Percentiles rank a stretch among this genome's conserved stretches.
Conservation (phyloP, 768 basidiomycete genomes). For the Suillus placidus region DNA sequence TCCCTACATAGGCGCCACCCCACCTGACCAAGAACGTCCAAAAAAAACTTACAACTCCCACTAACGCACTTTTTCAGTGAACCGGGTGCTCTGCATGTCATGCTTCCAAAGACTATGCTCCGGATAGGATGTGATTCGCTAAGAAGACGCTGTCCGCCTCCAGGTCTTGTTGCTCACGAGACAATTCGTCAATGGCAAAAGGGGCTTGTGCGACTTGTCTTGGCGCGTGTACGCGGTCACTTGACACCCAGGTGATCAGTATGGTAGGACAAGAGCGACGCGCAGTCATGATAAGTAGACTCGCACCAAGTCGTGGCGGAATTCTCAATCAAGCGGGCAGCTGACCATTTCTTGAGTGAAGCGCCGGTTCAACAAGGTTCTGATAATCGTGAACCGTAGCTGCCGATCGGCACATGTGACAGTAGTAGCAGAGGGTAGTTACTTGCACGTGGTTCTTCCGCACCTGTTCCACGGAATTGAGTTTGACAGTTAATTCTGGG, state of each 20-base stretch:
- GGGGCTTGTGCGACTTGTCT: not conserved
- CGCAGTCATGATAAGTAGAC: not conserved
- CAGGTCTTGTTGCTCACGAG: not conserved
- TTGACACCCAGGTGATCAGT: not conserved
- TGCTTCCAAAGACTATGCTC: not conserved
- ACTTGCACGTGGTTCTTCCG: constrained; percentile 1
- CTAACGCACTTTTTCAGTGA: not conserved
- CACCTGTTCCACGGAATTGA: not conserved
- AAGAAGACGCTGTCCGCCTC: not conserved
- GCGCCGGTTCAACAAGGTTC: not conserved
- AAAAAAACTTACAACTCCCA: not conserved
- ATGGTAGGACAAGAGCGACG: not conserved
- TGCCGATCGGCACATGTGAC: not conserved
- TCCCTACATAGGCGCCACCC: not conserved
- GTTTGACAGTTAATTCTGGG: not conserved
- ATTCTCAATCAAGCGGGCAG: not conserved
- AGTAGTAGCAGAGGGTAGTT: not conserved
- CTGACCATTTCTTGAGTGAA: not conserved
- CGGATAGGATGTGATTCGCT: not conserved
- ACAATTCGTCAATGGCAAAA: not conserved
- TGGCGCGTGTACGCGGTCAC: not conserved
- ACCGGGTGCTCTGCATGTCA: not conserved
- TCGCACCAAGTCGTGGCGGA: not conserved
- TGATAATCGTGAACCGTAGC: not conserved
- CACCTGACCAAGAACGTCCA: too few species aligned